A percentile compares a stretch with the other conserved stretches of the same genome.
Evolutionary conservation across 345 rosid species (phyloP).

Genomic region (Salix dunnii): DNA sequence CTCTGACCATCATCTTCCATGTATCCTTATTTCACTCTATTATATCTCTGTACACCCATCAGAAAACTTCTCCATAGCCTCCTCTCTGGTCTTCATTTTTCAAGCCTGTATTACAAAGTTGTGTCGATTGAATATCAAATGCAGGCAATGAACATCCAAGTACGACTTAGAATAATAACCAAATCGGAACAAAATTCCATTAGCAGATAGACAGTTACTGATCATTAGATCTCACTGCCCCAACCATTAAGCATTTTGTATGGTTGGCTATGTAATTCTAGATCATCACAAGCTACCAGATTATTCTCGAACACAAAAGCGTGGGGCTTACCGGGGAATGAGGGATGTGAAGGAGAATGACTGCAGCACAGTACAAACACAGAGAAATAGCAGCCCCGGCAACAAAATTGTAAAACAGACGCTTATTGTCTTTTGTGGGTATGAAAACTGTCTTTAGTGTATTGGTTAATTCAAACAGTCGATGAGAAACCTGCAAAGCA

Average conservation of each 20-base stretch:
- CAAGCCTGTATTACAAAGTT: constrained; percentile 27
- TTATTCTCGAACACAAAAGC: background rate
- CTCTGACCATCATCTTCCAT: constrained; percentile 14
- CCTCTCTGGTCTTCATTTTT: constrained; percentile 8
- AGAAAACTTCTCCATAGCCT: background rate
- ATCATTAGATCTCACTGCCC: background rate
- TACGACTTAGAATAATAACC: background rate
- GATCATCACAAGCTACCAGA: background rate
- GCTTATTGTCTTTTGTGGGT: constrained; percentile 68
- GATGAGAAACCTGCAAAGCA: constrained; percentile 64
- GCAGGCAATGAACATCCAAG: background rate
- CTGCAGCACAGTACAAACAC: constrained; percentile 55
- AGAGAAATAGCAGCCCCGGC: constrained; percentile 62
- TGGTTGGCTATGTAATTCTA: background rate
- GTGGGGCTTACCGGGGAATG: constrained; percentile 48
- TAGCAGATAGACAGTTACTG: background rate
- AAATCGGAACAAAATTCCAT: background rate
- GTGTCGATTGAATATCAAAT: background rate
- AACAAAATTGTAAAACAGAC: constrained; percentile 54
- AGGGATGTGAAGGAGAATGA: constrained; percentile 78
- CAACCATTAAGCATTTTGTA: background rate
- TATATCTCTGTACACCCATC: constrained; percentile 8
- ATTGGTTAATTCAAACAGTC: constrained; percentile 78
- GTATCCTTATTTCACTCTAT: constrained; percentile 26
- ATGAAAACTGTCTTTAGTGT: constrained; percentile 64